These are phyloP conservation scores for Wickerhamiella kurtzmanii DNA, from an alignment of 805 yeast genomes.

Conservation along the genomic window DNA sequence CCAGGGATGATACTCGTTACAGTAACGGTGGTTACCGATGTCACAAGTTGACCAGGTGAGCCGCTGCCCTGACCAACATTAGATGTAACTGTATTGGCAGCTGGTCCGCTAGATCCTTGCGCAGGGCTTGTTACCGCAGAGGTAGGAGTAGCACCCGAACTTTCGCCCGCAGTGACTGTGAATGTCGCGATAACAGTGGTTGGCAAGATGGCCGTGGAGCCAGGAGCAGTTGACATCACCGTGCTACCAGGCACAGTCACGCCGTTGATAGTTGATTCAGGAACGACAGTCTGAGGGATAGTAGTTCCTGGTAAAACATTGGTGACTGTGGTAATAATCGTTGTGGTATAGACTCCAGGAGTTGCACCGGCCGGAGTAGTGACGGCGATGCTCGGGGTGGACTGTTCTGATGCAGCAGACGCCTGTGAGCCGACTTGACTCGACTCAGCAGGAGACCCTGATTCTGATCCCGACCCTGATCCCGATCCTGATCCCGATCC, in stretches of 20 bases:
- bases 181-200: conserved; percentile 5
- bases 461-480: too few relatives aligned
- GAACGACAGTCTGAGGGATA: not conserved
- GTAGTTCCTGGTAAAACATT: conserved; percentile 4
- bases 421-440: too few relatives aligned
- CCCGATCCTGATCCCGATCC: too few relatives aligned
- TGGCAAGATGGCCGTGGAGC: conserved; percentile 9
- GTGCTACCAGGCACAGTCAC: not conserved
- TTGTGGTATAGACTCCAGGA: conserved; percentile 6
- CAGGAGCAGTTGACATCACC: conserved; percentile 13
- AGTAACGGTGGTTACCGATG: conserved; percentile 2
- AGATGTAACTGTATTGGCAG: not conserved
- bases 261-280: not conserved
- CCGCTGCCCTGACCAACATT: not conserved
- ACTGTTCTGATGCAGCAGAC: too few relatives aligned
- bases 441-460: too few relatives aligned
- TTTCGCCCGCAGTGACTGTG: conserved; percentile 1
- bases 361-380: not conserved
- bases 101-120: not conserved
- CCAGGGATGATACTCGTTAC: conserved; percentile 14
- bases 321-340: conserved; percentile 1
- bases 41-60: not conserved
- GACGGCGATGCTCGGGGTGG: not conserved
- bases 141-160: conserved; percentile 1
- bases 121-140: not conserved